Conservation (phyloP, 208 protist genomes). For the Acanthamoeba lenticulata region DNA sequence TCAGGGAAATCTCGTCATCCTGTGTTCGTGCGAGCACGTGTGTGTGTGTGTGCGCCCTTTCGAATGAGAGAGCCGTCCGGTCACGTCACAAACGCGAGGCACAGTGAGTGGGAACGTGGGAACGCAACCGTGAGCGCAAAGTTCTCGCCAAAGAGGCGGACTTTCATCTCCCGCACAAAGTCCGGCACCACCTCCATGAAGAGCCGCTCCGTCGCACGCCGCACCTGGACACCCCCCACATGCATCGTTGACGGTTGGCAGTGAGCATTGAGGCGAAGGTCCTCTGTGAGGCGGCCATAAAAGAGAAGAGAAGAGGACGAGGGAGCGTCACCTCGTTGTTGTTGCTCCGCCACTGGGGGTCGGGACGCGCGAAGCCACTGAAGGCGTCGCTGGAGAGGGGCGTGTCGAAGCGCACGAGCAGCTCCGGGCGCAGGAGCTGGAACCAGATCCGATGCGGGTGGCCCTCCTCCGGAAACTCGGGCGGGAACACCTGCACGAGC, state of each 20-base stretch:
- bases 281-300: no score
- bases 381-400: constrained; percentile 59
- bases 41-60: no score
- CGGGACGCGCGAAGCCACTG: constrained; percentile 44
- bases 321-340: constrained; percentile 39
- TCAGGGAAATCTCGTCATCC: constrained; percentile 32
- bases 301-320: no score
- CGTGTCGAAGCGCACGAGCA: constrained; percentile 7
- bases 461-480: constrained; percentile 30
- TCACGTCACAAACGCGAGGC: no score
- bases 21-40: no score
- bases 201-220: not conserved
- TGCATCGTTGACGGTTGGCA: no score
- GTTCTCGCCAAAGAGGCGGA: constrained; percentile 30
- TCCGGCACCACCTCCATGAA: constrained; percentile 37
- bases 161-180: constrained; percentile 41
- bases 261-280: not conserved
- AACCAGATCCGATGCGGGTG: constrained; percentile 51
- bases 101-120: no score
- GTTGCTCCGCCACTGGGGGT: constrained; percentile 20
- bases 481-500: constrained; percentile 36
- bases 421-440: constrained; percentile 33
- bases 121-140: constrained; percentile 42
- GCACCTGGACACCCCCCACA: not conserved
- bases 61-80: no score